Percentiles rank a stretch among this genome's conserved stretches.
Evolutionary conservation across 208 protist species (phyloP).

Genomic region (Angomonas ambiguus): DNA sequence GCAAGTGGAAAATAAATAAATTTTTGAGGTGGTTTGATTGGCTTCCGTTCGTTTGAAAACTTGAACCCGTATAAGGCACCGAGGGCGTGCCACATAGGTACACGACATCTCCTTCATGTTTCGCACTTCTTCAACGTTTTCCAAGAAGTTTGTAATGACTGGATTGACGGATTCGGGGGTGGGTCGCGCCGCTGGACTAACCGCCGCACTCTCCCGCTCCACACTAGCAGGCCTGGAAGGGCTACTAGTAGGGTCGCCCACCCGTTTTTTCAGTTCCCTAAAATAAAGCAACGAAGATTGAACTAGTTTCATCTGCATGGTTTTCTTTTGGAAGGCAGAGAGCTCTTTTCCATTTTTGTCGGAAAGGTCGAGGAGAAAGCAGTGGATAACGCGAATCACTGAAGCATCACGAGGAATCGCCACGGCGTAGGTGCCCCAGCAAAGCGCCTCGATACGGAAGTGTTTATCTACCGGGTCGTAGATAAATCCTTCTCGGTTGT

Average conservation of each 20-base stretch:
- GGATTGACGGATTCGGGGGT: too few relatives aligned
- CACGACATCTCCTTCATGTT: too few relatives aligned
- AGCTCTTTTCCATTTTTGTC: background rate
- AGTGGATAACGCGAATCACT: constrained; percentile 22
- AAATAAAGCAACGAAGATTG: background rate
- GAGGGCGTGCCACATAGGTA: too few relatives aligned
- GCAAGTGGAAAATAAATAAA: background rate
- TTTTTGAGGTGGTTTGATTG: background rate
- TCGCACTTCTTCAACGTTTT: background rate
- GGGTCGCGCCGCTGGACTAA: too few relatives aligned
- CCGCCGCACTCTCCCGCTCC: too few relatives aligned
- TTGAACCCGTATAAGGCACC: too few relatives aligned
- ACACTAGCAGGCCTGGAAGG: background rate
- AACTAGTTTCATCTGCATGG: constrained; percentile 3
- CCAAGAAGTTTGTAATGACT: background rate
- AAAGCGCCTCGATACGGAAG: constrained; percentile 9
- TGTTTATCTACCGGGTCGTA: constrained; percentile 14
- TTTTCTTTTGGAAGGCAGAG: background rate
- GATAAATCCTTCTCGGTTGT: background rate
- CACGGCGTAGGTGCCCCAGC: constrained; percentile 29
- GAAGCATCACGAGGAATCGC: constrained; percentile 26
- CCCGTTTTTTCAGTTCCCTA: background rate
- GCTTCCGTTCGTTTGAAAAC: too few relatives aligned
- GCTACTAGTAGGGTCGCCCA: too few relatives aligned
- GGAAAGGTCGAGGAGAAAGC: constrained; percentile 20